phyloP scores from a whole-genome alignment of 352 stramenopile species.

The Blastocystis sp. region DNA sequence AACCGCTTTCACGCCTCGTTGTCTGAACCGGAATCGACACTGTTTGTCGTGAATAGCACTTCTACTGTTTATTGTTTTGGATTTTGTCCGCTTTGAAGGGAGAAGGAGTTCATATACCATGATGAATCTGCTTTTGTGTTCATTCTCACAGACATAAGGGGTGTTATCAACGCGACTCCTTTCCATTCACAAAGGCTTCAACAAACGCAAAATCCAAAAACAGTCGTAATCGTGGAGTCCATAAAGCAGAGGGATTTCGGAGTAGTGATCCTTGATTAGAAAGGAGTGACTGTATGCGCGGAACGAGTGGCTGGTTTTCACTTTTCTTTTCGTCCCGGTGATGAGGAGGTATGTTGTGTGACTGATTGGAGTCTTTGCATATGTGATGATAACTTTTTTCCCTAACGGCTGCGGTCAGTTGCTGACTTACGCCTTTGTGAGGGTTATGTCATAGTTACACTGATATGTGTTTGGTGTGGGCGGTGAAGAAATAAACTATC shows the following conservation, averaged over 20 bases:
- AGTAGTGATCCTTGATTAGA: conserved; percentile 20
- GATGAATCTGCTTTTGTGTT: too few species aligned
- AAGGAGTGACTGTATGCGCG: conserved; percentile 27
- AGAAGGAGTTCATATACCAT: too few species aligned
- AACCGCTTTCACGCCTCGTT: background rate
- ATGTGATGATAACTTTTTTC: conserved; percentile 68
- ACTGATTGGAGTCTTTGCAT: background rate
- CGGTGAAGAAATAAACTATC: conserved; percentile 49
- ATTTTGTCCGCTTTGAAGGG: too few species aligned
- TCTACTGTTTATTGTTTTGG: too few species aligned
- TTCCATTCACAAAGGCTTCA: too few species aligned
- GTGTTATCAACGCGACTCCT: too few species aligned
- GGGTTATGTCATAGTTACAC: conserved; percentile 68
- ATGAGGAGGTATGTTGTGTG: conserved; percentile 33
- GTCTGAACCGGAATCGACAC: too few species aligned
- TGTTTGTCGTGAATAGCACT: too few species aligned
- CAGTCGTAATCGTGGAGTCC: too few species aligned
- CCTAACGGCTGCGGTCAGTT: conserved; percentile 46
- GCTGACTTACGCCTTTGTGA: conserved; percentile 58
- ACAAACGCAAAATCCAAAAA: too few species aligned
- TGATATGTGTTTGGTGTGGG: conserved; percentile 24
- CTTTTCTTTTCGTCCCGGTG: conserved; percentile 34
- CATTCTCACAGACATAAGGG: too few species aligned
- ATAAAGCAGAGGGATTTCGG: background rate
- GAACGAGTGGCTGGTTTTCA: conserved; percentile 29